A percentile compares a stretch with the other conserved stretches of the same genome.
Conservation (phyloP, 163 green algal species). For the Smithsoniella earleae region DNA sequence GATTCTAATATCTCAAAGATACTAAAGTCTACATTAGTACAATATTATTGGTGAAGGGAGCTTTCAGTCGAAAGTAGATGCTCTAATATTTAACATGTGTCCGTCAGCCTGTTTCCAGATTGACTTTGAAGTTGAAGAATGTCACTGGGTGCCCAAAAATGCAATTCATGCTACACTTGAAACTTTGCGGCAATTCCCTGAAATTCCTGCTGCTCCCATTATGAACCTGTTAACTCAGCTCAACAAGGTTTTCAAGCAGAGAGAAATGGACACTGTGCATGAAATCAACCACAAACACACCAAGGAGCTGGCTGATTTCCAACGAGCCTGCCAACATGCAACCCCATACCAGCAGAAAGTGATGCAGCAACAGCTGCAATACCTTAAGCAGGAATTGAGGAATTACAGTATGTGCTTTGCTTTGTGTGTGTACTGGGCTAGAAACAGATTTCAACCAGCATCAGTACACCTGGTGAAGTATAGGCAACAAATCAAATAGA, state of each 20-base stretch:
- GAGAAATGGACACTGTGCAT: neutral
- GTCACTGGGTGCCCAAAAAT: constrained; percentile 17
- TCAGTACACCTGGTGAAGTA: neutral
- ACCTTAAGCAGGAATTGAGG: constrained; percentile 11
- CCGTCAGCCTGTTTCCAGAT: neutral
- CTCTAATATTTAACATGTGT: neutral
- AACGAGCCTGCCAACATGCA: neutral
- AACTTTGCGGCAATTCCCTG: neutral
- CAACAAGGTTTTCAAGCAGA: constrained; percentile 24
- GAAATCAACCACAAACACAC: neutral
- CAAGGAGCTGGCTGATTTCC: constrained; percentile 13
- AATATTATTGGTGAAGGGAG: neutral
- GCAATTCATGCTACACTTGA: neutral
- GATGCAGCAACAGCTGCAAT: neutral
- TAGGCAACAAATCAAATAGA: neutral
- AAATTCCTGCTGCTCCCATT: constrained; percentile 1
- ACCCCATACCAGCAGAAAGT: constrained; percentile 30
- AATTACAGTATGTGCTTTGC: neutral
- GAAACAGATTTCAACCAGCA: neutral
- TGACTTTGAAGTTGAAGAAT: constrained; percentile 22
- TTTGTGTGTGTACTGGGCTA: neutral
- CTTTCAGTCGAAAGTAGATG: neutral
- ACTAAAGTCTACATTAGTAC: neutral
- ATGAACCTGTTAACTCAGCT: constrained; percentile 8
- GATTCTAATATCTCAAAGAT: neutral